These are phyloP conservation scores for Ophiostoma fasciatum DNA, from an alignment of 2,329 filamentous ascomycete species.

Conservation along the genomic window DNA sequence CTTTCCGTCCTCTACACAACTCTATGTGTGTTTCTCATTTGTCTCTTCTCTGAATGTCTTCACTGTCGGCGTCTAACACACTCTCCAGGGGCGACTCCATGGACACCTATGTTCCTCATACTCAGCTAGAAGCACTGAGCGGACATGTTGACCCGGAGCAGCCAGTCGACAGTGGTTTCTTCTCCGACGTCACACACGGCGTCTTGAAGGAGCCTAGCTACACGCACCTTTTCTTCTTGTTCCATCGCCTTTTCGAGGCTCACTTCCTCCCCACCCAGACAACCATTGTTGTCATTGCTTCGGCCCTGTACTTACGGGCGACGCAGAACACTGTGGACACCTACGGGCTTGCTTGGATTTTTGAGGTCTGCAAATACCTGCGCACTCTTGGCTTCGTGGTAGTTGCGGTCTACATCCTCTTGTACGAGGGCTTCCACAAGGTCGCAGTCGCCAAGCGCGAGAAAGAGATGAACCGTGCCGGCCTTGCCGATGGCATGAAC, in stretches of 20 bases:
- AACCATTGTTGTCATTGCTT: conserved; percentile 47
- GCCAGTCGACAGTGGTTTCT: conserved; percentile 33
- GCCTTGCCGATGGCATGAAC: conserved; percentile 48
- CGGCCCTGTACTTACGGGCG: conserved; percentile 42
- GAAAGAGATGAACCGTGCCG: conserved; percentile 51
- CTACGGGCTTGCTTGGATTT: conserved; percentile 41
- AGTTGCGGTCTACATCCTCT: conserved; percentile 45
- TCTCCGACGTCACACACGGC: conserved; percentile 38
- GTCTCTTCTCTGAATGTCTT: not conserved
- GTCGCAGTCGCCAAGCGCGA: conserved; percentile 45
- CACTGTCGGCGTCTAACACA: not conserved
- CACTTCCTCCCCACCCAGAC: conserved; percentile 58
- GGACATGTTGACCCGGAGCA: conserved; percentile 17
- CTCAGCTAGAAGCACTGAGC: conserved; percentile 17
- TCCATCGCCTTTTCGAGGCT: conserved; percentile 57
- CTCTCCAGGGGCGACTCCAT: conserved; percentile 24
- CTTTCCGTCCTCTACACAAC: conserved; percentile 41
- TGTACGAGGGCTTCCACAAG: conserved; percentile 55
- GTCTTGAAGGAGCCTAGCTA: conserved; percentile 36
- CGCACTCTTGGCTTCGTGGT: conserved; percentile 47
- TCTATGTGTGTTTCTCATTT: conserved; percentile 20
- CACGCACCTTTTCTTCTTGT: conserved; percentile 41
- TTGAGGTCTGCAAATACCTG: conserved; percentile 43
- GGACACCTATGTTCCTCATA: conserved; percentile 33
- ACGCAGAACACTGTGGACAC: conserved; percentile 35